Evolutionary conservation across 2,329 filamentous ascomycete species (phyloP).

Genomic region (Rutstroemia sp.): DNA sequence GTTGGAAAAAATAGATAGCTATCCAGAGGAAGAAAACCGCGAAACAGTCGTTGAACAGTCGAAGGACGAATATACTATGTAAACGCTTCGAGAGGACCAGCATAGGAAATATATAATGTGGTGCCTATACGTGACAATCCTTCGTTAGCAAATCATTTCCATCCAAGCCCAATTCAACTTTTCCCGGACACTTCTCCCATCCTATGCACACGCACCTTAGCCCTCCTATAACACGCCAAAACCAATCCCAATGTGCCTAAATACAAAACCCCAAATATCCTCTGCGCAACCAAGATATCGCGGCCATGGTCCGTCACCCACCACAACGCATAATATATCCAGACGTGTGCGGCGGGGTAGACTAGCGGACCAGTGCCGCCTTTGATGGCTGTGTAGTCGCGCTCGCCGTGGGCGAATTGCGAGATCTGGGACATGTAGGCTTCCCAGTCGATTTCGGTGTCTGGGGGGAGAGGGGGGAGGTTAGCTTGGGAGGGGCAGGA

Average conservation of each 20-base stretch:
- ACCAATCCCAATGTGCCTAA: constrained; percentile 67
- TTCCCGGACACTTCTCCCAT: neutral
- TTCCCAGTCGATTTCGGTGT: constrained; percentile 97
- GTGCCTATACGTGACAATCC: constrained; percentile 44
- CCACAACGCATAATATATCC: constrained; percentile 78
- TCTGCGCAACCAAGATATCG: constrained; percentile 74
- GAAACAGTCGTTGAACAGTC: constrained; percentile 94
- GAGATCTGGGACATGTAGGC: constrained; percentile 93
- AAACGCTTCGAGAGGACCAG: constrained; percentile 84
- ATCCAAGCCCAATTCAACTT: neutral
- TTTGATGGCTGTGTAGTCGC: constrained; percentile 78
- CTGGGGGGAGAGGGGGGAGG: constrained; percentile 34
- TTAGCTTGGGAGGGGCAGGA: neutral
- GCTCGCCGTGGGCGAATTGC: constrained; percentile 74
- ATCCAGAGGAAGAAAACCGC: constrained; percentile 77
- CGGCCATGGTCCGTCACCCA: constrained; percentile 66
- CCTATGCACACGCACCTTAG: constrained; percentile 46
- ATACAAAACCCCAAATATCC: constrained; percentile 75
- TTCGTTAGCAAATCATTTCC: constrained; percentile 4
- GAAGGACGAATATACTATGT: constrained; percentile 86
- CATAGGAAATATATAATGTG: constrained; percentile 80
- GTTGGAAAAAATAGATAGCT: constrained; percentile 73
- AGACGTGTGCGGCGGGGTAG: constrained; percentile 90
- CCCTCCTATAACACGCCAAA: constrained; percentile 72
- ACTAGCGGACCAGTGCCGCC: constrained; percentile 90